Evolutionary conservation across 495 filamentous ascomycete genomes (phyloP), one percentile per base, ranked within the genome.

Genomic region (Tuber microsphaerosporum): DNA sequence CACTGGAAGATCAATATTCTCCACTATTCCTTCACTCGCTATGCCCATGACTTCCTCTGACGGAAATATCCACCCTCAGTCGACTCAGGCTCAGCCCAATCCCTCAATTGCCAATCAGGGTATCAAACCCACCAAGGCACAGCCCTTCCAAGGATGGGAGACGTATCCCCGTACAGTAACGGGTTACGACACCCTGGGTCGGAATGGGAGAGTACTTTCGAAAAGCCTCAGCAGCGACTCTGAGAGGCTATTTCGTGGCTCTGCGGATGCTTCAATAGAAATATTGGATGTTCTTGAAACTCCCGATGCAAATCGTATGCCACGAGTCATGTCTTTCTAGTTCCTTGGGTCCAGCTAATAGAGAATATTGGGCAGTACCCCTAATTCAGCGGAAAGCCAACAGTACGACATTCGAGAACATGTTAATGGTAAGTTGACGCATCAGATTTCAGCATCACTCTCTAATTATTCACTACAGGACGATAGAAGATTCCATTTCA

Each of bases 351-450:
- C 41, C 19, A 19, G 45, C 45, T 73, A 61, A 73, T 17, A 22
- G 41, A 73, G 34, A 61, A 19, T 65, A 16, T 3, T 16, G 56
- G 3, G 56, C 14, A 65, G 56, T 14, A 14, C 56, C 56, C 2
- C 3, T 20, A 31, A 73, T 26, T 8, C 26, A n/a, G 26, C 34
- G 22, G 42, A 14, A 39, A 41, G 70, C 70, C 70, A 34, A 69
- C 2, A 56, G 22, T 31, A 48, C 65, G 37, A 69, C 39, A 17
- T n/a, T 75, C 26, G 74, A 75, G 41, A 19, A 46, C 0, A 73
- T 75, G 34, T n/a, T 75, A 37, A 75, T 68, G 70, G 74, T 73
- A n/a, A 65, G 74, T 69, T 16, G 9, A 34, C 31, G 12, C 12
- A 65, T 26, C n/a, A 43, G 9, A 20, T 22, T n/a, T 22, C 26